Conservation (phyloP, 2,329 filamentous ascomycete species). For the Paecilomyces fulvus region DNA sequence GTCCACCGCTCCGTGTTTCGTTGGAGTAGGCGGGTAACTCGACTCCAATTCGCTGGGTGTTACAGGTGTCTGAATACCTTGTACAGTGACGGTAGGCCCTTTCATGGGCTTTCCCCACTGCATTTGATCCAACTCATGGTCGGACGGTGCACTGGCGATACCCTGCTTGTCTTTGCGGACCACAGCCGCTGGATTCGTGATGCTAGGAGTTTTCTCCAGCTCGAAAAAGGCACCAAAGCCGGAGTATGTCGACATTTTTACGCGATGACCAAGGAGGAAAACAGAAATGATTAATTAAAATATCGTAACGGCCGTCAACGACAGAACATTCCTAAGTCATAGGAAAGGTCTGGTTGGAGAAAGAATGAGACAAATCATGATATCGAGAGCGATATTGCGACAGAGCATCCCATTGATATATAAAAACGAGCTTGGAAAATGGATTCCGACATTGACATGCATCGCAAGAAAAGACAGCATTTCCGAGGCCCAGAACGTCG, state of each 20-base stretch:
- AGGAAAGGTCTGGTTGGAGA: neutral
- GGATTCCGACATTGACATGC: neutral
- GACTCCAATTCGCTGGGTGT: slow-evolving; percentile 18
- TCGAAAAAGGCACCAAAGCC: slow-evolving; percentile 34
- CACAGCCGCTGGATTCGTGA: slow-evolving; percentile 32
- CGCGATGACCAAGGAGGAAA: neutral
- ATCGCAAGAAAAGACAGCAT: neutral
- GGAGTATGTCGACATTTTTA: slow-evolving; percentile 24
- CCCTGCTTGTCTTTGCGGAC: slow-evolving; percentile 19
- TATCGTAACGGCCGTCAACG: neutral
- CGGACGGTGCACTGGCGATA: slow-evolving; percentile 11
- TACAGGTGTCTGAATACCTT: slow-evolving; percentile 5
- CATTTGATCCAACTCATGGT: slow-evolving; percentile 15
- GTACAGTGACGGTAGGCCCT: neutral
- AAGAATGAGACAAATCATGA: neutral
- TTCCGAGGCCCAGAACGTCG: neutral
- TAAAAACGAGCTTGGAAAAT: slow-evolving; percentile 2
- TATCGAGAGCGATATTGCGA: neutral
- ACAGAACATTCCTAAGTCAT: neutral
- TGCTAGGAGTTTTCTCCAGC: slow-evolving; percentile 27
- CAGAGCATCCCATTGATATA: neutral
- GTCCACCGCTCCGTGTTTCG: slow-evolving; percentile 12
- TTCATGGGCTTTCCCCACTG: slow-evolving; percentile 1
- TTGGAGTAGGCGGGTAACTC: slow-evolving; percentile 13
- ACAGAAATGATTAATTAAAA: neutral